These are phyloP conservation scores for Aspergillus ochraceus DNA, from an alignment of 2,329 filamentous ascomycete genomes.

Conservation along the genomic window DNA sequence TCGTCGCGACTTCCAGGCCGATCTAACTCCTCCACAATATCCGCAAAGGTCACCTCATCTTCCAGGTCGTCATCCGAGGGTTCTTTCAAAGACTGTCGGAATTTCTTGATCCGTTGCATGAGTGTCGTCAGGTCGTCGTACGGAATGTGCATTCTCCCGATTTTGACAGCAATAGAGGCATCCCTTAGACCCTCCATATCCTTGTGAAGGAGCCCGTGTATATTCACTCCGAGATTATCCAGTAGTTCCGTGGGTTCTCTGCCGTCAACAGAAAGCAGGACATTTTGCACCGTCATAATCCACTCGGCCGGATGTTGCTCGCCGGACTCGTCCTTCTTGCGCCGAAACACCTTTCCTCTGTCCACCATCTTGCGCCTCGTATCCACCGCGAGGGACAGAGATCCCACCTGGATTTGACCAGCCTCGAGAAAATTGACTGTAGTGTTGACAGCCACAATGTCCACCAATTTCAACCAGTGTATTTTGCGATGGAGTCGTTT, in stretches of 20 bases:
- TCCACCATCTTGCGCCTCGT: slow-evolving; percentile 90
- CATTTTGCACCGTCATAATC: slow-evolving; percentile 81
- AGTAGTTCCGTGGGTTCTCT: slow-evolving; percentile 82
- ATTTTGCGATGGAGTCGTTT: slow-evolving; percentile 85
- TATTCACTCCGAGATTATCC: slow-evolving; percentile 82
- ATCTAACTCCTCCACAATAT: slow-evolving; percentile 73
- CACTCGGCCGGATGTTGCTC: slow-evolving; percentile 83
- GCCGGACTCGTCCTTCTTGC: slow-evolving; percentile 64
- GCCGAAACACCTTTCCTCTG: slow-evolving; percentile 82
- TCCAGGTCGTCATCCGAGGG: slow-evolving; percentile 46
- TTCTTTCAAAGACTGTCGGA: slow-evolving; percentile 36
- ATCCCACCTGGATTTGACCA: slow-evolving; percentile 81
- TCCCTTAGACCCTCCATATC: slow-evolving; percentile 85
- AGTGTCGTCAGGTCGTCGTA: slow-evolving; percentile 74
- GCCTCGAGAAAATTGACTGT: slow-evolving; percentile 75
- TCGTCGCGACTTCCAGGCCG: slow-evolving; percentile 66
- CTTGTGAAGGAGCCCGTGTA: slow-evolving; percentile 87
- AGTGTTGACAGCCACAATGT: slow-evolving; percentile 80
- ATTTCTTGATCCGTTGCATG: slow-evolving; percentile 32
- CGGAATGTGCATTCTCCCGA: slow-evolving; percentile 85
- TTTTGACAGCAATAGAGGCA: slow-evolving; percentile 83
- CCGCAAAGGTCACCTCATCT: slow-evolving; percentile 64
- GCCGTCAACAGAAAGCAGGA: slow-evolving; percentile 84
- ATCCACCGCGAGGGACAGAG: slow-evolving; percentile 82
- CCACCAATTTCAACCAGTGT: slow-evolving; percentile 84